Percentiles rank a stretch among this genome's conserved stretches.
These are phyloP conservation scores for Cladosporium sp. DNA, from an alignment of 2,329 filamentous ascomycete genomes.

Conservation along the genomic window DNA sequence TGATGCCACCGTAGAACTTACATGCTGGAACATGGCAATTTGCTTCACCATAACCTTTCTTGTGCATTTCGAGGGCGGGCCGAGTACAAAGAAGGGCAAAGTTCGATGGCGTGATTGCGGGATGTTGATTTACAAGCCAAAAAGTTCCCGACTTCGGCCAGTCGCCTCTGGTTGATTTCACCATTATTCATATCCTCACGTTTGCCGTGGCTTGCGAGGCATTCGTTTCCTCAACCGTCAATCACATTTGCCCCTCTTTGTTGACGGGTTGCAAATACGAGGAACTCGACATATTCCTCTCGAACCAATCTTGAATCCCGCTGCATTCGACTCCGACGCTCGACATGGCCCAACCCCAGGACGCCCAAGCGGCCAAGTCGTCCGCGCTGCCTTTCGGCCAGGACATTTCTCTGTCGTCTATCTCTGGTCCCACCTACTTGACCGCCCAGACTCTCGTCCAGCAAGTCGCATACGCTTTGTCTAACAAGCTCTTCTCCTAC, in stretches of 20 bases:
- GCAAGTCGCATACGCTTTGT: slow-evolving; percentile 91
- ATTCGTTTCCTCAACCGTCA: background rate
- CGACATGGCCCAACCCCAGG: slow-evolving; percentile 6
- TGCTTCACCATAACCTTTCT: too few species aligned
- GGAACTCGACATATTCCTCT: background rate
- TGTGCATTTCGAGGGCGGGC: background rate
- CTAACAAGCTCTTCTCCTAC: slow-evolving; percentile 96
- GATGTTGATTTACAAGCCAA: slow-evolving; percentile 7
- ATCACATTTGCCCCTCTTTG: slow-evolving; percentile 1
- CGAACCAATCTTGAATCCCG: background rate
- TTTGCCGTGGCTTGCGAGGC: background rate
- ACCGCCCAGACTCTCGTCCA: slow-evolving; percentile 92
- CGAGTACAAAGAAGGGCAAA: background rate
- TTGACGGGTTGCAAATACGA: slow-evolving; percentile 8
- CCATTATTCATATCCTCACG: slow-evolving; percentile 1
- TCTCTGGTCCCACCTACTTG: slow-evolving; percentile 85
- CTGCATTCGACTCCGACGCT: background rate
- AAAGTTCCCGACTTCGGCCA: slow-evolving; percentile 11
- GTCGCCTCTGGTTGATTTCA: slow-evolving; percentile 5
- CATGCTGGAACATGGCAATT: too few species aligned
- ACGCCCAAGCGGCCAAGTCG: slow-evolving; percentile 32
- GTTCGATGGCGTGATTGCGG: background rate
- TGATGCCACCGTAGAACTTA: too few species aligned
- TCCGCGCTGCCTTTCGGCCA: slow-evolving; percentile 52
- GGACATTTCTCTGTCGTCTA: slow-evolving; percentile 49